Evolutionary conservation across 208 protist species (phyloP), one percentile per base, ranked within the genome.

Genomic region (Spongospora subterranea): DNA sequence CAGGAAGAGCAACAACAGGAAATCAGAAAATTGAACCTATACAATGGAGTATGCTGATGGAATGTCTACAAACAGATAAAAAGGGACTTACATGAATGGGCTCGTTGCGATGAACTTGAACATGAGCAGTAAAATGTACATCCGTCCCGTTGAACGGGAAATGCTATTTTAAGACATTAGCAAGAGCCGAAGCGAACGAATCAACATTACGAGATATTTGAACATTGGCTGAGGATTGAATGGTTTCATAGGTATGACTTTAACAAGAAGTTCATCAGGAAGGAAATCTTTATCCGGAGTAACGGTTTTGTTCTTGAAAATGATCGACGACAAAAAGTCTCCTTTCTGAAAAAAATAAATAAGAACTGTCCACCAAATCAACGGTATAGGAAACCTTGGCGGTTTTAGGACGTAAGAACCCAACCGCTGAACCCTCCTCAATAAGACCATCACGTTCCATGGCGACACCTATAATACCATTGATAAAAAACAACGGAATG

Each of bases 61-160:
- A 35, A 82, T 35, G n/a, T 39, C 6, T n/a, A 45, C 17, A 43
- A 40, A 6, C 17, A 82, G 40, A 35, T 43, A 40, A 82, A 82
- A 82, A 6, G 11, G 40, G 6, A 39, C 71, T n/a, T 43, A 82
- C 71, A 39, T 82, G 71, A 43, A 82, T 35, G 6, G 71, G 71
- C 71, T 82, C 71, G 17, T 43, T 82, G n/a, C 13, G 6, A 43
- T 82, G 71, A 82, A 35, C 35, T 43, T 82, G 71, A 6, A 82
- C 17, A 82, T 82, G 71, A 39, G 71, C 71, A 82, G 71, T n/a
- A 35, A 82, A 35, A 43, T 82, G 71, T 39, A 35, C 71, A 6
- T 82, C 71, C 17, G 71, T 82, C n/a, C 71, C 71, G 71, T 82
- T 43, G 40, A 82, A 82, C 40, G 71, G 71, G 71, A 82, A 82